Evolutionary conservation across 2,329 filamentous ascomycete species (phyloP).

Genomic region (Eutypa lata): DNA sequence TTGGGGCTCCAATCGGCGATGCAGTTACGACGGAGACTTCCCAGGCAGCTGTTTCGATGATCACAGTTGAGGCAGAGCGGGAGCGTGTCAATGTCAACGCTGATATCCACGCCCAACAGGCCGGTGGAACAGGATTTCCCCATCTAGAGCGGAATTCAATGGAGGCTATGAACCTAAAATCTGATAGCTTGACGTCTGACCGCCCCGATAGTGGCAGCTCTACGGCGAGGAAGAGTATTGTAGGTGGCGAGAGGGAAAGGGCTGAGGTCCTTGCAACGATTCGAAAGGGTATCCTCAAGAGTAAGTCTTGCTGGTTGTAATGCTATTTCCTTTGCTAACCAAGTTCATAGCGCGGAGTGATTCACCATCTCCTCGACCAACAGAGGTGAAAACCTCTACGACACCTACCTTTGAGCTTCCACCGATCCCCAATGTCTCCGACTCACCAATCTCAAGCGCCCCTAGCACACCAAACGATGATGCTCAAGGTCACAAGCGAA

Average conservation of each 20-base stretch:
- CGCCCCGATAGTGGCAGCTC: slow-evolving; percentile 58
- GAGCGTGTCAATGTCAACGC: slow-evolving; percentile 76
- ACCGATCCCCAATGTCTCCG: slow-evolving; percentile 60
- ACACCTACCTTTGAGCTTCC: slow-evolving; percentile 55
- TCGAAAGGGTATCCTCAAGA: slow-evolving; percentile 93
- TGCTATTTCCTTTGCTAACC: slow-evolving; percentile 8
- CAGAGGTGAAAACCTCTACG: slow-evolving; percentile 50
- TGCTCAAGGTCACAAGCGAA: slow-evolving; percentile 61
- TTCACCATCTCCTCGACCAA: slow-evolving; percentile 62
- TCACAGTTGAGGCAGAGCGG: slow-evolving; percentile 91
- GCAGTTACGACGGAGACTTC: slow-evolving; percentile 62
- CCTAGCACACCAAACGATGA: slow-evolving; percentile 87
- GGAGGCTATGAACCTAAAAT: slow-evolving; percentile 53
- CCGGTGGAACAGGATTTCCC: slow-evolving; percentile 77
- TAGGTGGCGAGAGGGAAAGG: slow-evolving; percentile 85
- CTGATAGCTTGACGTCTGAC: slow-evolving; percentile 44
- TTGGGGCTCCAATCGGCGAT: slow-evolving; percentile 74
- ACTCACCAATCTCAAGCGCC: slow-evolving; percentile 80
- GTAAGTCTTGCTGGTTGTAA: slow-evolving; percentile 43
- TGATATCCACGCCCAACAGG: slow-evolving; percentile 63
- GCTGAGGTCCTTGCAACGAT: slow-evolving; percentile 90
- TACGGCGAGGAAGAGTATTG: slow-evolving; percentile 76
- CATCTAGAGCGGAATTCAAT: slow-evolving; percentile 80
- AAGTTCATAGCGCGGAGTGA: slow-evolving; percentile 56
- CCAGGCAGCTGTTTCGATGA: slow-evolving; percentile 86